Conservation (phyloP, 1,284 basidiomycete genomes). For the Vanrija sp. region DNA sequence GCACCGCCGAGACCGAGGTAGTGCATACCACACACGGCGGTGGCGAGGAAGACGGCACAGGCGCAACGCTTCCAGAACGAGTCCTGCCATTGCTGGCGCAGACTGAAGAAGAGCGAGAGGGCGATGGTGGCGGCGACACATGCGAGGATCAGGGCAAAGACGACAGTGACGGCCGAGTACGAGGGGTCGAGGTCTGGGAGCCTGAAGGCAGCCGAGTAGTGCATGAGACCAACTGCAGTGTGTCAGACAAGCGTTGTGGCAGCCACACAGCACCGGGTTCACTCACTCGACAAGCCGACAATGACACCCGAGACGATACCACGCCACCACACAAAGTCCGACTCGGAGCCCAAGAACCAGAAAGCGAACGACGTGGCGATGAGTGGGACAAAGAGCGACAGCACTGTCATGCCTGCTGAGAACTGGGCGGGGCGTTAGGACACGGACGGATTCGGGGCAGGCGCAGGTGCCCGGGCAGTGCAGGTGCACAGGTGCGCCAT, state of each 20-base stretch:
- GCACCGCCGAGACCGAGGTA: conserved; percentile 53
- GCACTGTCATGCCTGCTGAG: conserved; percentile 52
- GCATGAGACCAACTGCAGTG: conserved; percentile 47
- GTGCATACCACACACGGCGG: conserved; percentile 55
- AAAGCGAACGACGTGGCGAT: conserved; percentile 51
- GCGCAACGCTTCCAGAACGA: conserved; percentile 52
- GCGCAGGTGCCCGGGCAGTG: not conserved
- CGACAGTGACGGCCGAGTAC: conserved; percentile 47
- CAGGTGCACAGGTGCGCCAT: conserved; percentile 6
- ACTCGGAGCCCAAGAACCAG: conserved; percentile 51
- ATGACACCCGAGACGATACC: conserved; percentile 60
- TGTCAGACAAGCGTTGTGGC: conserved; percentile 36
- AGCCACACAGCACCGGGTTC: not conserved
- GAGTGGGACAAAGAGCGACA: conserved; percentile 53
- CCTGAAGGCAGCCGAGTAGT: conserved; percentile 52
- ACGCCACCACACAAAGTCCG: conserved; percentile 47
- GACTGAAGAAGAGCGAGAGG: conserved; percentile 52
- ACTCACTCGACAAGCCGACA: conserved; percentile 72
- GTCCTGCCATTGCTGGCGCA: conserved; percentile 53
- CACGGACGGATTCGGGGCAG: not conserved
- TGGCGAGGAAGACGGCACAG: conserved; percentile 49
- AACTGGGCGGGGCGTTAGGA: conserved; percentile 27
- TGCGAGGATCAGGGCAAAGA: conserved; percentile 52
- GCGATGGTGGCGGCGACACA: conserved; percentile 52
- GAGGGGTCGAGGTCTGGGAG: conserved; percentile 38